A percentile compares a stretch with the other conserved stretches of the same genome.
These are phyloP conservation scores for Claviceps spartinae DNA, from an alignment of 2,329 filamentous ascomycete genomes.

Conservation along the genomic window DNA sequence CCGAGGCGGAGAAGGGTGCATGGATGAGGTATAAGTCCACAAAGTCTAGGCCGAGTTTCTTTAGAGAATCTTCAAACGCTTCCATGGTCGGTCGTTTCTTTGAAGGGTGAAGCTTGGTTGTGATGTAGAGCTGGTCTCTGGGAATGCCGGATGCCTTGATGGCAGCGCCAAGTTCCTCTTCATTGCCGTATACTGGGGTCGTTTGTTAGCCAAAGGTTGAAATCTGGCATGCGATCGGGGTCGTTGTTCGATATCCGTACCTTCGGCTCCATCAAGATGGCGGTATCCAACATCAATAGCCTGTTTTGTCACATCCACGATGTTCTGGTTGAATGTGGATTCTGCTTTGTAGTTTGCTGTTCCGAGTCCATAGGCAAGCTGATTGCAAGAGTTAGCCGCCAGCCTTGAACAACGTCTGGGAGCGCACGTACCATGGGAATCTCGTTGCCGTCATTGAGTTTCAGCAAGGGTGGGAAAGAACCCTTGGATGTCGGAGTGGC, in stretches of 20 bases:
- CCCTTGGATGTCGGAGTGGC: slow-evolving; percentile 27
- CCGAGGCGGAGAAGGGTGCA: slow-evolving; percentile 36
- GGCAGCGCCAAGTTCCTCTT: slow-evolving; percentile 56
- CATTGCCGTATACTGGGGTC: slow-evolving; percentile 46
- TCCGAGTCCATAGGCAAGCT: slow-evolving; percentile 61
- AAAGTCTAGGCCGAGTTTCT: slow-evolving; percentile 54
- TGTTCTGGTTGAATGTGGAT: slow-evolving; percentile 39
- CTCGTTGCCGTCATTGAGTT: slow-evolving; percentile 59
- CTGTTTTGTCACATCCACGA: slow-evolving; percentile 35
- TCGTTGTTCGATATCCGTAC: slow-evolving; percentile 23
- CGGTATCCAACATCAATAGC: slow-evolving; percentile 58
- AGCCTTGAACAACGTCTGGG: neutral
- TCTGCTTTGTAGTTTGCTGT: slow-evolving; percentile 47
- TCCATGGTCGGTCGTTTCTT: slow-evolving; percentile 28
- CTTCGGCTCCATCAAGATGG: slow-evolving; percentile 63
- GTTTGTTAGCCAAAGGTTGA: neutral
- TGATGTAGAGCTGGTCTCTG: slow-evolving; percentile 55
- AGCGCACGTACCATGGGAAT: slow-evolving; percentile 48
- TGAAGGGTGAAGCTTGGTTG: slow-evolving; percentile 39
- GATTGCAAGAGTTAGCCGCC: neutral
- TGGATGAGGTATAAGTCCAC: slow-evolving; percentile 60
- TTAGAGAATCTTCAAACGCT: slow-evolving; percentile 45
- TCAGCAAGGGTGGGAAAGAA: slow-evolving; percentile 40
- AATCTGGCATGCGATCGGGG: neutral
- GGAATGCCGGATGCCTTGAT: slow-evolving; percentile 54